phyloP scores from a whole-genome alignment of 148 eudicot genomes.

The Persicaria maculosa region DNA sequence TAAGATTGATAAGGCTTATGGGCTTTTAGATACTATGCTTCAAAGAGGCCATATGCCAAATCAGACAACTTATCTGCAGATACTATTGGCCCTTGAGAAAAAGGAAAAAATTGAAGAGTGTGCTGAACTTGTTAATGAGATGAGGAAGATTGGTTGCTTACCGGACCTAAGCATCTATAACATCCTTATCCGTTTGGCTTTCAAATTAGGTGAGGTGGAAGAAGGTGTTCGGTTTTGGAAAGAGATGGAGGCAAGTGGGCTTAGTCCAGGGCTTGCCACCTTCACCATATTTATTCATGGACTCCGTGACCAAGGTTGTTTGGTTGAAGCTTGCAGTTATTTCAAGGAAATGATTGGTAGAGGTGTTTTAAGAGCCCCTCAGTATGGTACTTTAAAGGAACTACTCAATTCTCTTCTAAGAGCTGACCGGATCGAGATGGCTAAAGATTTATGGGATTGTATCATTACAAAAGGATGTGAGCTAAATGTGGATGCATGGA shows the following conservation, averaged over 20 bases:
- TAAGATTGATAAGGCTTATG: slow-evolving; percentile 61
- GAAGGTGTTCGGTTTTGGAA: slow-evolving; percentile 64
- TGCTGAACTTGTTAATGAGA: slow-evolving; percentile 63
- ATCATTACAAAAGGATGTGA: slow-evolving; percentile 71
- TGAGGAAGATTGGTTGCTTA: slow-evolving; percentile 52
- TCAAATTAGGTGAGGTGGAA: slow-evolving; percentile 73
- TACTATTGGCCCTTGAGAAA: slow-evolving; percentile 82
- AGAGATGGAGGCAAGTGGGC: slow-evolving; percentile 58
- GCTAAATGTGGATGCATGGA: slow-evolving; percentile 86
- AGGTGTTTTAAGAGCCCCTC: slow-evolving; percentile 77
- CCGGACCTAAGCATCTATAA: slow-evolving; percentile 73
- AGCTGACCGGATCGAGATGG: slow-evolving; percentile 67
- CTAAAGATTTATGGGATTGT: slow-evolving; percentile 81
- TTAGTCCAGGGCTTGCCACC: slow-evolving; percentile 62
- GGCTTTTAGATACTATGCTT: slow-evolving; percentile 63
- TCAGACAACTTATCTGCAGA: slow-evolving; percentile 58
- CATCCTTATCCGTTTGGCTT: slow-evolving; percentile 58
- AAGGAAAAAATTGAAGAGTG: slow-evolving; percentile 86
- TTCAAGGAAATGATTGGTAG: slow-evolving; percentile 83
- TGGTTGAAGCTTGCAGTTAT: slow-evolving; percentile 70
- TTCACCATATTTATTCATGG: slow-evolving; percentile 73
- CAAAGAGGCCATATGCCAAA: slow-evolving; percentile 61
- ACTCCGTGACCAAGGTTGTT: slow-evolving; percentile 46
- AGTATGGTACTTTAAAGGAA: slow-evolving; percentile 74
- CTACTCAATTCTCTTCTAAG: slow-evolving; percentile 65